Evolutionary conservation across 805 yeast genomes (phyloP).

Genomic region (Myxozyma kluyveri): DNA sequence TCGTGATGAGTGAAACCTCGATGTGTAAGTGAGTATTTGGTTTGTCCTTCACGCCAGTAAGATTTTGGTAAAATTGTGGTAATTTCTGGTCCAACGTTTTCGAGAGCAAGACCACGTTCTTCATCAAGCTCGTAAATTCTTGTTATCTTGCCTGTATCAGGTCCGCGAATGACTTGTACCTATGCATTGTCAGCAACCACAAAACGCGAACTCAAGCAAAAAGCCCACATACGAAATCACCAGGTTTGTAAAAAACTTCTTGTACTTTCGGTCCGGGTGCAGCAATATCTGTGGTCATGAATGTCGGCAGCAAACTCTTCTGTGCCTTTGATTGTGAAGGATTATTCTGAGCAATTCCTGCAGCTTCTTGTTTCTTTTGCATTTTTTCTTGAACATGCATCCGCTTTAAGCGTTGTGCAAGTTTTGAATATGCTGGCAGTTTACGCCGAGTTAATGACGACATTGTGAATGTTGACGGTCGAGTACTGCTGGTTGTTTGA

Average conservation of each 20-base stretch:
- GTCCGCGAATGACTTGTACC: slow-evolving; percentile 63
- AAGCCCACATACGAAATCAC: slow-evolving; percentile 12
- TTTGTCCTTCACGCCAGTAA: slow-evolving; percentile 70
- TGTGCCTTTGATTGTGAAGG: not conserved
- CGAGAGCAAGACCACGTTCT: slow-evolving; percentile 58
- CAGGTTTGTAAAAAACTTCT: slow-evolving; percentile 8
- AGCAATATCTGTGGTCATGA: not conserved
- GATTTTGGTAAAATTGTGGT: slow-evolving; percentile 66
- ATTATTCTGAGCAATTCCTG: too few species aligned
- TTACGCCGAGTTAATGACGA: not conserved
- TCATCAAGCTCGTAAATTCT: slow-evolving; percentile 58
- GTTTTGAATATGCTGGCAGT: not conserved
- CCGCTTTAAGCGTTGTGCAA: too few species aligned
- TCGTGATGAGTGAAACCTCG: slow-evolving; percentile 61
- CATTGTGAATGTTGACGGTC: not conserved
- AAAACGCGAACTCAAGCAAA: not conserved
- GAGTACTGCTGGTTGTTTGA: too few species aligned
- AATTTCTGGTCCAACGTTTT: slow-evolving; percentile 64
- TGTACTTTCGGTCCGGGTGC: not conserved
- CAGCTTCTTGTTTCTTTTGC: too few species aligned
- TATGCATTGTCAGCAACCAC: not conserved
- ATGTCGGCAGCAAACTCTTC: slow-evolving; percentile 9
- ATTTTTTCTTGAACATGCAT: too few species aligned
- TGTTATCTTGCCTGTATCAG: slow-evolving; percentile 70
- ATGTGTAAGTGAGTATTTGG: slow-evolving; percentile 64